Base-by-base conservation (phyloP, 2,329 filamentous ascomycete genomes). In the Albifimbria verrucaria region DNA sequence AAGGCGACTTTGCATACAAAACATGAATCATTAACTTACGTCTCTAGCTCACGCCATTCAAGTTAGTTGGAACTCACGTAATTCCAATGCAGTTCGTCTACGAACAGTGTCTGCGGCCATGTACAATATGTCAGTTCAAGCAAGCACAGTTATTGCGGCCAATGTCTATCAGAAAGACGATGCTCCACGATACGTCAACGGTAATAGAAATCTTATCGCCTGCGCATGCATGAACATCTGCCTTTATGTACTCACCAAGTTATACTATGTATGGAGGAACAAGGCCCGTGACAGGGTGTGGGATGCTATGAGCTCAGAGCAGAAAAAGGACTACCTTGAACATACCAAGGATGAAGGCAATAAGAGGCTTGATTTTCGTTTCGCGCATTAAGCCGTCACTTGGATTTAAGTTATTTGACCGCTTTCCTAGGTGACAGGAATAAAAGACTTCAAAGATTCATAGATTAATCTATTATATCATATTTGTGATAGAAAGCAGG, bases 61-160 rank as follows among this genome's bases (percentile, higher is more conserved):
- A 26, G 82, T 85, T 1, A 81, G 76, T 0, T 79, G 82, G 65
- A 82, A 77, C 1, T 83, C 79, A 2, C 75, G 82, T 43, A 87
- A 86, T 60, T 77, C 82, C 1, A 81, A 81, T 42, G 75, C 77
- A 2, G 83, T 87, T 1, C 74, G 82, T 5, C 86, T 82, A 1
- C 69, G 84, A 7, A 81, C 83, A 1, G 80, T 87, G 2, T 78
- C 79, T 1, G 77, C 77, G 0, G 82, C 81, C 0, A 59, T 84
- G 7, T 86, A 86, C 67, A 86, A 86, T 60, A 78, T 78, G 72
- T 69, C 67, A 12, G 71, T 76, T 0, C 74, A 78, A 51, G 67
- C 71, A 0, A 65, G 66, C 18, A 68, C 61, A 24, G 73, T 77
- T 41, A 67, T 75, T 41, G 60, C 66, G 2, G 68, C 69, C 20